A percentile compares a stretch with the other conserved stretches of the same genome.
These are phyloP conservation scores for Isabelozyma pseudorhagii DNA, from an alignment of 805 yeast genomes.

Conservation along the genomic window DNA sequence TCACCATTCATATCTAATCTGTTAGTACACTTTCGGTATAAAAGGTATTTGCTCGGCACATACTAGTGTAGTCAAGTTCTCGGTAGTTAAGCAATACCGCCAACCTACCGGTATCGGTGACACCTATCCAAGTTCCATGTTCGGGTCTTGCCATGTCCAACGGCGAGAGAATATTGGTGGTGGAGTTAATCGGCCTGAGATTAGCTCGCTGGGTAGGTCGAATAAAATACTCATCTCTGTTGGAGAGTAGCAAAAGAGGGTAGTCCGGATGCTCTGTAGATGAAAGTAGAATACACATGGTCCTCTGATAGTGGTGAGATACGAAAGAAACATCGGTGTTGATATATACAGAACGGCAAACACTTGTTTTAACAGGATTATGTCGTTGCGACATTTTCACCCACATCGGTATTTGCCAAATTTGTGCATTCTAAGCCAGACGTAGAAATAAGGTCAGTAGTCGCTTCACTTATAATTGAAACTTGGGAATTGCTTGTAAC, in stretches of 20 bases:
- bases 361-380: too few species aligned
- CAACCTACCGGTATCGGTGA: slow-evolving; percentile 52
- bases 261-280: slow-evolving; percentile 69
- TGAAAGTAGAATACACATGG: slow-evolving; percentile 78
- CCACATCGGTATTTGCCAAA: too few species aligned
- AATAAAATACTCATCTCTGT: slow-evolving; percentile 80
- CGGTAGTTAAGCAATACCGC: slow-evolving; percentile 77
- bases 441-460: too few species aligned
- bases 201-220: slow-evolving; percentile 67
- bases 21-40: slow-evolving; percentile 10
- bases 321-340: not conserved
- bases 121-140: slow-evolving; percentile 92
- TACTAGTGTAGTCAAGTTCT: slow-evolving; percentile 35
- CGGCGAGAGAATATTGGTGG: slow-evolving; percentile 56
- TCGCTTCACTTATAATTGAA: too few species aligned
- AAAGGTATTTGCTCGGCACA: slow-evolving; percentile 8
- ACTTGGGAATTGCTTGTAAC: too few species aligned
- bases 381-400: not conserved
- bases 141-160: slow-evolving; percentile 67
- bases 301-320: not conserved
- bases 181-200: slow-evolving; percentile 25
- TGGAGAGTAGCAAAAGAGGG: slow-evolving; percentile 73
- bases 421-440: too few species aligned
- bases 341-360: not conserved
- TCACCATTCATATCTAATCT: slow-evolving; percentile 21